Evolutionary conservation across 2,329 filamentous ascomycete genomes (phyloP).

Genomic region (Uncinocarpus reesii): DNA sequence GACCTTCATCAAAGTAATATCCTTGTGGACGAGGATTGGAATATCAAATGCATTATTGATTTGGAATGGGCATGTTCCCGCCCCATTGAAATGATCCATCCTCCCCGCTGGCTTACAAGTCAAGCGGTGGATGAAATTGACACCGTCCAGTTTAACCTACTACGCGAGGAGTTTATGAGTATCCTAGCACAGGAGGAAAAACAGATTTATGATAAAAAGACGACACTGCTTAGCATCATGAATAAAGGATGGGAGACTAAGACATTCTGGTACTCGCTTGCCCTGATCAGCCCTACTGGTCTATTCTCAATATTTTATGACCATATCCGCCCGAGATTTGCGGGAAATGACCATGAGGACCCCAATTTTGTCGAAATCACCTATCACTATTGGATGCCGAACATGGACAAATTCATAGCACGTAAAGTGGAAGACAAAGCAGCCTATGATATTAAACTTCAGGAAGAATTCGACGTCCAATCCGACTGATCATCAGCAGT

Average conservation of each 20-base stretch:
- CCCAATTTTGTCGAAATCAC: constrained; percentile 16
- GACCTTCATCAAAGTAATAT: constrained; percentile 25
- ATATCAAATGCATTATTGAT: constrained; percentile 27
- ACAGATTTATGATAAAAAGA: neutral
- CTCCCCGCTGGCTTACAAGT: constrained; percentile 25
- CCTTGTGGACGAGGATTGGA: constrained; percentile 30
- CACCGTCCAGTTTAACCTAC: constrained; percentile 12
- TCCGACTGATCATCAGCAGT: too few species aligned
- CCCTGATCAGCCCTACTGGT: constrained; percentile 20
- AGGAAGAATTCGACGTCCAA: neutral
- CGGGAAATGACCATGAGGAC: constrained; percentile 14
- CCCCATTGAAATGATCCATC: constrained; percentile 21
- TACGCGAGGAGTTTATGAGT: constrained; percentile 14
- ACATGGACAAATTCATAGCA: constrained; percentile 9
- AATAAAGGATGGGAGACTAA: constrained; percentile 20
- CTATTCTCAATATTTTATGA: constrained; percentile 23
- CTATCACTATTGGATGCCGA: constrained; percentile 16
- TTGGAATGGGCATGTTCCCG: constrained; percentile 26
- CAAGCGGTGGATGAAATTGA: neutral
- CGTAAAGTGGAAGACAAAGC: constrained; percentile 17
- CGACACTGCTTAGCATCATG: constrained; percentile 14
- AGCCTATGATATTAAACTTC: constrained; percentile 15
- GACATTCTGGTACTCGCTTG: constrained; percentile 24
- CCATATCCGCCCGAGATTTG: constrained; percentile 19
- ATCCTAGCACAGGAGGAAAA: constrained; percentile 12